A percentile compares a stretch with the other conserved stretches of the same genome.
phyloP scores from a whole-genome alignment of 371 early-diverging fungal species.

The Chytridiales sp. region DNA sequence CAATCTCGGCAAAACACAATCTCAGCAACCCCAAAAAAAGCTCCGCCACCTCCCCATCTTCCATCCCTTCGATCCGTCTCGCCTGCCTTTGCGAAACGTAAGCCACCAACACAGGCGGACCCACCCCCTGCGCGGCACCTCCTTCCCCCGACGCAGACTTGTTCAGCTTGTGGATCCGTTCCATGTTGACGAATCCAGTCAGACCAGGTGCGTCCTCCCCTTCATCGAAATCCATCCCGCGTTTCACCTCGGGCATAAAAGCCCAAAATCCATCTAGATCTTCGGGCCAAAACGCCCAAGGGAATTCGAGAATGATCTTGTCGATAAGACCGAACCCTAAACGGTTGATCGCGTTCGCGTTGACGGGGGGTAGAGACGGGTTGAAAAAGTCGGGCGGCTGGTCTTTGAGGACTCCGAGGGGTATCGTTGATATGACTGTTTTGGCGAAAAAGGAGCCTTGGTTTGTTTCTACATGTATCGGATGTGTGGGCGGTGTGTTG shows the following conservation, averaged over 20 bases:
- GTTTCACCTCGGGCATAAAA: constrained; percentile 17
- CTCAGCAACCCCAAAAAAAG: constrained; percentile 17
- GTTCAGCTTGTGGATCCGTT: constrained; percentile 13
- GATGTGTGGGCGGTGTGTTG: neutral
- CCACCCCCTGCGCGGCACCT: neutral
- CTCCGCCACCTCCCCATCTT: constrained; percentile 23
- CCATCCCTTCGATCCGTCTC: constrained; percentile 19
- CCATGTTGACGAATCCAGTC: constrained; percentile 23
- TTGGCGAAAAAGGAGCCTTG: constrained; percentile 11
- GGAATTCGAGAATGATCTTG: constrained; percentile 28
- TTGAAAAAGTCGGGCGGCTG: constrained; percentile 9
- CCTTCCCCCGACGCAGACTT: neutral
- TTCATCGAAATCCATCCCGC: constrained; percentile 31
- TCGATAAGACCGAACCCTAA: constrained; percentile 27
- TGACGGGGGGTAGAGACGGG: constrained; percentile 19
- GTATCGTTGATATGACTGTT: constrained; percentile 20
- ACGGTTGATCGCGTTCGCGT: constrained; percentile 6
- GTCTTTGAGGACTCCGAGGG: constrained; percentile 25
- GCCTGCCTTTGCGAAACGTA: constrained; percentile 25
- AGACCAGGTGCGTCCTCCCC: constrained; percentile 24
- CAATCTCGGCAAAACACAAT: constrained; percentile 16
- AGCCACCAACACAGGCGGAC: constrained; percentile 24
- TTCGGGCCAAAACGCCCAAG: constrained; percentile 21
- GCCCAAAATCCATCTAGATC: constrained; percentile 27
- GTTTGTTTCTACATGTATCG: constrained; percentile 13